Evolutionary conservation across 2,329 filamentous ascomycete genomes (phyloP).

Genomic region (Zelopaecilomyces penicillatus): DNA sequence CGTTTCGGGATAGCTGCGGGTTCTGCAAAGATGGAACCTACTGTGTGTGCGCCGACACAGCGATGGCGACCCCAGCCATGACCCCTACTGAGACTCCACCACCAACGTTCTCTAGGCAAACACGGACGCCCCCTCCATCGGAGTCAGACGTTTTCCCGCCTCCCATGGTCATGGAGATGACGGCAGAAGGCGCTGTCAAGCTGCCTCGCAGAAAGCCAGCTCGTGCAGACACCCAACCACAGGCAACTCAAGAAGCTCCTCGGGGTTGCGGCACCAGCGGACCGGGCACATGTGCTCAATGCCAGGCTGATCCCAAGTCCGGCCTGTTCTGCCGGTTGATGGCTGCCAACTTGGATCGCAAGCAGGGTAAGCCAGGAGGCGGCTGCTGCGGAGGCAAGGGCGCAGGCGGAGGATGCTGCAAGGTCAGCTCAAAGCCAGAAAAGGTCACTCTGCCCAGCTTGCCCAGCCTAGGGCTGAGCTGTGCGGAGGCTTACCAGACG

Average conservation of each 20-base stretch:
- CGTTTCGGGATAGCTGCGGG: constrained; percentile 62
- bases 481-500: constrained; percentile 71
- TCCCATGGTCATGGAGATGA: constrained; percentile 49
- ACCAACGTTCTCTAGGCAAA: constrained; percentile 37
- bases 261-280: constrained; percentile 54
- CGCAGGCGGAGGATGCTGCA: constrained; percentile 57
- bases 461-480: constrained; percentile 54
- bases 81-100: constrained; percentile 30
- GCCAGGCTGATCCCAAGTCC: constrained; percentile 66
- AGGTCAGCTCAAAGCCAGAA: constrained; percentile 23
- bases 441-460: constrained; percentile 29
- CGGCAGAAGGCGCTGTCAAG: constrained; percentile 52
- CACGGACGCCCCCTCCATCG: constrained; percentile 49
- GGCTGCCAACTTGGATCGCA: constrained; percentile 53
- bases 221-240: constrained; percentile 19
- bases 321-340: constrained; percentile 77
- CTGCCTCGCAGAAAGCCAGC: constrained; percentile 36
- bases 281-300: constrained; percentile 73
- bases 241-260: neutral
- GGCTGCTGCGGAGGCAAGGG: constrained; percentile 59
- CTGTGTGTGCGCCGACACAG: constrained; percentile 67
- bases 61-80: constrained; percentile 31
- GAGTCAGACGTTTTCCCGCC: constrained; percentile 50
- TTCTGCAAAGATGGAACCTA: constrained; percentile 78
- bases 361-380: constrained; percentile 20